Evolutionary conservation across 495 filamentous ascomycete species (phyloP).

Genomic region (Evernia prunastri): DNA sequence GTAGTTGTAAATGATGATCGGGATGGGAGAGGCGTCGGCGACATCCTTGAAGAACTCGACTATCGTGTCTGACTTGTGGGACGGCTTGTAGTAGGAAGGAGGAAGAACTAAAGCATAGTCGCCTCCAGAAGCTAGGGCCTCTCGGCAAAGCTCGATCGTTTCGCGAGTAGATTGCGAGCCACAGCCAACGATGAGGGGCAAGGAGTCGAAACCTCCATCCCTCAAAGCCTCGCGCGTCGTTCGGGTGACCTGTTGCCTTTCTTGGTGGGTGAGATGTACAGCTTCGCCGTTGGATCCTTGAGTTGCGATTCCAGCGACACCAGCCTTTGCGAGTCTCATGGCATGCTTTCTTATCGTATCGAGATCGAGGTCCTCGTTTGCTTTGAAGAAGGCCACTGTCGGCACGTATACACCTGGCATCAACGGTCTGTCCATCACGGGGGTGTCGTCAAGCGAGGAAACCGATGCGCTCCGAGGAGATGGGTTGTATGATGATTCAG

Average conservation of each 20-base stretch:
- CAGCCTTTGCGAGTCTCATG: slow-evolving; percentile 72
- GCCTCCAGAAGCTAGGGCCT: slow-evolving; percentile 67
- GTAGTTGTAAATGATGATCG: slow-evolving; percentile 91
- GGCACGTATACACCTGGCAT: slow-evolving; percentile 60
- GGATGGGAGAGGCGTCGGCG: slow-evolving; percentile 74
- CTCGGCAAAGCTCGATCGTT: slow-evolving; percentile 71
- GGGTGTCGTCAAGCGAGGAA: slow-evolving; percentile 29
- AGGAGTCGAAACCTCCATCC: slow-evolving; percentile 55
- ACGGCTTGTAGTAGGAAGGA: slow-evolving; percentile 73
- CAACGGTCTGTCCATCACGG: slow-evolving; percentile 29
- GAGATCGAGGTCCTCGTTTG: slow-evolving; percentile 57
- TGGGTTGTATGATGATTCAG: slow-evolving; percentile 22
- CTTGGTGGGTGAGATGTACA: slow-evolving; percentile 66
- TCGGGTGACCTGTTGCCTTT: slow-evolving; percentile 63
- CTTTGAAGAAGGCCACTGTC: slow-evolving; percentile 61
- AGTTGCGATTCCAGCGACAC: slow-evolving; percentile 72
- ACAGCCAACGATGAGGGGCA: slow-evolving; percentile 81
- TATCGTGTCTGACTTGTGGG: slow-evolving; percentile 52
- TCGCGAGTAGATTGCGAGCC: slow-evolving; percentile 81
- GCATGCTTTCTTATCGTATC: slow-evolving; percentile 67
- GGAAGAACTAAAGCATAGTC: slow-evolving; percentile 82
- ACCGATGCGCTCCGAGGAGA: slow-evolving; percentile 24
- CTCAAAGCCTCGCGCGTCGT: slow-evolving; percentile 71
- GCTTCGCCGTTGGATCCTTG: slow-evolving; percentile 91
- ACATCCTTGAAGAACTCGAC: slow-evolving; percentile 70